phyloP scores from a whole-genome alignment of 805 yeast genomes.

The Suhomyces kilbournensis region DNA sequence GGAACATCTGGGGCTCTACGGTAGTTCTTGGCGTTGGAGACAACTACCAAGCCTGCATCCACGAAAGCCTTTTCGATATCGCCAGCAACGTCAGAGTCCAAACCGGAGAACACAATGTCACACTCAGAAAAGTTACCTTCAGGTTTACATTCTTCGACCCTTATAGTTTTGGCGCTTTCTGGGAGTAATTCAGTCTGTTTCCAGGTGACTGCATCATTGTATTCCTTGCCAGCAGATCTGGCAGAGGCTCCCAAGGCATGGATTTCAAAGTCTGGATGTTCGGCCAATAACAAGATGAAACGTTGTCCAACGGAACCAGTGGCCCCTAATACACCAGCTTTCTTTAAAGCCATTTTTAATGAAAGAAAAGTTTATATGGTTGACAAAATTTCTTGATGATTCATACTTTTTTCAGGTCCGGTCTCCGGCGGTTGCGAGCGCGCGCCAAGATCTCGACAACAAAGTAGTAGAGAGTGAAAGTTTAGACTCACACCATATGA shows the following conservation, averaged over 20 bases:
- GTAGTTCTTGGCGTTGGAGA: conserved; percentile 95
- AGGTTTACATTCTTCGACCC: conserved; percentile 75
- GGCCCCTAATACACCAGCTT: conserved; percentile 93
- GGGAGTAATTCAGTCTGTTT: conserved; percentile 88
- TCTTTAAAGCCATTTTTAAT: conserved; percentile 23
- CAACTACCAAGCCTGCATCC: conserved; percentile 75
- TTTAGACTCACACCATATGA: neutral
- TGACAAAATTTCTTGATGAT: neutral
- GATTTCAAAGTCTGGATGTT: conserved; percentile 88
- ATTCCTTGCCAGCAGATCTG: conserved; percentile 89
- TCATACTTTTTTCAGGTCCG: conserved; percentile 4
- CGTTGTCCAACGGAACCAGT: conserved; percentile 98
- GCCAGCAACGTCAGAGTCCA: conserved; percentile 92
- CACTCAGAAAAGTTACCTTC: conserved; percentile 76
- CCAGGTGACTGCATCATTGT: conserved; percentile 87
- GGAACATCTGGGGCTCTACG: conserved; percentile 88
- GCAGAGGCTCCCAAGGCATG: conserved; percentile 87
- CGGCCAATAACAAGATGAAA: conserved; percentile 75
- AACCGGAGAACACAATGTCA: conserved; percentile 91
- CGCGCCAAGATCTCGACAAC: neutral
- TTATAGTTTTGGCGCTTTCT: conserved; percentile 53
- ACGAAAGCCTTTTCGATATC: conserved; percentile 82
- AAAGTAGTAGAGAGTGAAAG: neutral
- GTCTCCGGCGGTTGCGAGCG: conserved; percentile 4
- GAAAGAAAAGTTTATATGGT: neutral